phyloP scores from a whole-genome alignment of 805 yeast genomes.

The Saturnispora dispora region DNA sequence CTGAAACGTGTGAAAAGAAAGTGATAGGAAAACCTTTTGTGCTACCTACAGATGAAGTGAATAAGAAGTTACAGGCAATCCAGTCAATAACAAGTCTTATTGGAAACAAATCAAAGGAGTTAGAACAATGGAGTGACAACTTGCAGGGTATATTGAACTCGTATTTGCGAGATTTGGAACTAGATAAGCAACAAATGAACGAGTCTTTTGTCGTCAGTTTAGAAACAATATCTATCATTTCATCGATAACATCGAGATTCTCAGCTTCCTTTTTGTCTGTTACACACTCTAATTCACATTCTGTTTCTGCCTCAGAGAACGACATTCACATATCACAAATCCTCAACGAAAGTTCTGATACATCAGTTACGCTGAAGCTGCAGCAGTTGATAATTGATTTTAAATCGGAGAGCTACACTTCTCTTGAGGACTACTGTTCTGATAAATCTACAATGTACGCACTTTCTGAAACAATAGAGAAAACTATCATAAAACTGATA shows the following conservation, averaged over 20 bases:
- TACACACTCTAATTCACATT: background rate
- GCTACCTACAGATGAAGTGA: conserved; percentile 8
- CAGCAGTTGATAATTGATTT: conserved; percentile 19
- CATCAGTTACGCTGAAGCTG: conserved; percentile 11
- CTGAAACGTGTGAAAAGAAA: background rate
- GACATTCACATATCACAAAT: conserved; percentile 8
- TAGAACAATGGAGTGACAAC: conserved; percentile 4
- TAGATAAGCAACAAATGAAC: conserved; percentile 14
- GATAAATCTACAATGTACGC: conserved; percentile 18
- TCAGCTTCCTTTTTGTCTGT: background rate
- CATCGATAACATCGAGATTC: conserved; percentile 11
- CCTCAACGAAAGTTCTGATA: conserved; percentile 13
- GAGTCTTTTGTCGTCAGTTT: conserved; percentile 19
- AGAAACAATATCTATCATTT: conserved; percentile 21
- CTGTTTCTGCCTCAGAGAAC: background rate
- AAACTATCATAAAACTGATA: conserved; percentile 17
- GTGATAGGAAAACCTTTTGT: background rate
- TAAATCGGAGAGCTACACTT: conserved; percentile 12
- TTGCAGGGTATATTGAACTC: background rate
- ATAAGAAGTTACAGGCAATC: conserved; percentile 6
- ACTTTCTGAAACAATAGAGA: conserved; percentile 18
- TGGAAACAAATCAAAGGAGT: conserved; percentile 11
- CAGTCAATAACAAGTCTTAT: conserved; percentile 2
- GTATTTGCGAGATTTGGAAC: background rate
- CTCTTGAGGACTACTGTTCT: conserved; percentile 17